A percentile compares a stretch with the other conserved stretches of the same genome.
Evolutionary conservation across 345 rosid genomes (phyloP).

Genomic region (Sapria himalayana): DNA sequence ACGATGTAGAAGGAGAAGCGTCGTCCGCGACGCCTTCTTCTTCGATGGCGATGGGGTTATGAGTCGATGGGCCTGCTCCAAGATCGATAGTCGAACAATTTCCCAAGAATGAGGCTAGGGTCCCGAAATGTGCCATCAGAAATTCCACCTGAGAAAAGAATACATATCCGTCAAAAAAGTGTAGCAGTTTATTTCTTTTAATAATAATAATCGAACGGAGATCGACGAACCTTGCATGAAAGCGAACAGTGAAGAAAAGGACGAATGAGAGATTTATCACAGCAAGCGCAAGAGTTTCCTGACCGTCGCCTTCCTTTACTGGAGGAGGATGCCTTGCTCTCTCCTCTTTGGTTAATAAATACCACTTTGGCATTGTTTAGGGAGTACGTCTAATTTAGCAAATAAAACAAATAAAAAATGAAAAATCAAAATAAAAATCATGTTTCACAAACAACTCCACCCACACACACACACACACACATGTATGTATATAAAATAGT

Average conservation of each 20-base stretch:
- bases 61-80: constrained; percentile 73
- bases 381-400: constrained; percentile 42
- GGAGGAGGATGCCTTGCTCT: constrained; percentile 85
- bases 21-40: constrained; percentile 39
- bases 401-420: background rate
- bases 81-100: constrained; percentile 50
- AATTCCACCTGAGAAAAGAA: constrained; percentile 52
- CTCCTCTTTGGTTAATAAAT: constrained; percentile 92
- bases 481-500: too few species aligned
- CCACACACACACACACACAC: too few species aligned
- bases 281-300: constrained; percentile 75
- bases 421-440: too few species aligned
- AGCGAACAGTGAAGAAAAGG: constrained; percentile 86
- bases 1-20: constrained; percentile 45
- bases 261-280: constrained; percentile 89
- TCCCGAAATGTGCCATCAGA: constrained; percentile 55
- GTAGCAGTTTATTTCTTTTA: background rate
- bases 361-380: constrained; percentile 89
- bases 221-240: constrained; percentile 54
- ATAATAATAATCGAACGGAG: background rate
- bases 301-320: too few species aligned
- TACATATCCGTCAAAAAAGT: background rate
- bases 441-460: too few species aligned
- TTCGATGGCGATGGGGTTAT: constrained; percentile 56
- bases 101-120: constrained; percentile 42